A percentile compares a stretch with the other conserved stretches of the same genome.
Conservation (phyloP, 2,329 filamentous ascomycete species). For the Cladosporium sp. region DNA sequence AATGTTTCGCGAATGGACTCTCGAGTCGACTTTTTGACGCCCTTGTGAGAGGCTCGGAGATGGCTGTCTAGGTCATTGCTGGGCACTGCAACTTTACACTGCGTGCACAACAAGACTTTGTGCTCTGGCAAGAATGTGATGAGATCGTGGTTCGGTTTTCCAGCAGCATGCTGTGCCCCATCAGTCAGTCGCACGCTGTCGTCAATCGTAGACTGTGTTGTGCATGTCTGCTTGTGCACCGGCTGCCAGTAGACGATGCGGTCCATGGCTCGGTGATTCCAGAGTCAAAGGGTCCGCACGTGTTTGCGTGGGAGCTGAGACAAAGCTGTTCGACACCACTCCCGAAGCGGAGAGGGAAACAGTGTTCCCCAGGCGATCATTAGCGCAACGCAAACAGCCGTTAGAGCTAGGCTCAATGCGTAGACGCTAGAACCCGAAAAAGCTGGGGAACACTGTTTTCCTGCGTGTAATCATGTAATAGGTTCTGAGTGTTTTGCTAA, state of each 20-base stretch:
- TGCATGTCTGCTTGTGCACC: background rate
- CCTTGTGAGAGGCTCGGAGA: background rate
- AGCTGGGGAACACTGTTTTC: constrained; percentile 1
- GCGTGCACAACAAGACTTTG: background rate
- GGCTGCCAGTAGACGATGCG: constrained; percentile 1
- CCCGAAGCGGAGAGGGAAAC: constrained; percentile 1
- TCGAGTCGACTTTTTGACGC: background rate
- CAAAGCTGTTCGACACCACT: background rate
- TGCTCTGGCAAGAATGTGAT: background rate
- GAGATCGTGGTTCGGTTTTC: too few relatives aligned
- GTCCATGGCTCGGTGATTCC: background rate
- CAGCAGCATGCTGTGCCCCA: too few relatives aligned
- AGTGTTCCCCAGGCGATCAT: constrained; percentile 4
- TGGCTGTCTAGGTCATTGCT: background rate
- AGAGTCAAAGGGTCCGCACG: background rate
- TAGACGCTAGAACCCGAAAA: constrained; percentile 5
- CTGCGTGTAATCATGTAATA: constrained; percentile 2
- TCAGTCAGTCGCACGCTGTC: too few relatives aligned
- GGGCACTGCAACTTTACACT: background rate
- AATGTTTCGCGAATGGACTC: too few relatives aligned
- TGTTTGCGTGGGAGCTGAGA: too few relatives aligned
- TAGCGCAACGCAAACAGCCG: constrained; percentile 3
- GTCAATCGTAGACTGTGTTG: background rate
- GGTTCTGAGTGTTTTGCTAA: background rate
- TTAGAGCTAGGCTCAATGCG: background rate